Conservation (phyloP, 306 rosid genomes). For the Gleditsia sinensis region DNA sequence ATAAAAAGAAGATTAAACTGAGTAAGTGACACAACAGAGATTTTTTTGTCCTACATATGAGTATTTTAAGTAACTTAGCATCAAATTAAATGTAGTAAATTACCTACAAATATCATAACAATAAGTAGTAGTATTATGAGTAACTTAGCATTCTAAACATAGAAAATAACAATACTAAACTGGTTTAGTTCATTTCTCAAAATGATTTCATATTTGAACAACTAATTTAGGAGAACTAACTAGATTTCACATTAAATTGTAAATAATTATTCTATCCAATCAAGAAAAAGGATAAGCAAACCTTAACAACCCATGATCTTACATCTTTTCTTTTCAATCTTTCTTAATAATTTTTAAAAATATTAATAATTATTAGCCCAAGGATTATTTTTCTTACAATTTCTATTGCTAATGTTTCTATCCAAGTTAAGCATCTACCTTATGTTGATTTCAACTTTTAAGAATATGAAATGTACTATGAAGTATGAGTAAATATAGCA, state of each 20-base stretch:
- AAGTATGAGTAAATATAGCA: neutral
- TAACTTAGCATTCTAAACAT: too few relatives aligned
- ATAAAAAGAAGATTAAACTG: too few relatives aligned
- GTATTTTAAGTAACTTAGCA: too few relatives aligned
- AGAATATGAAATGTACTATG: conserved; percentile 7
- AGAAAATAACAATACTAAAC: too few relatives aligned
- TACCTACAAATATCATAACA: too few relatives aligned
- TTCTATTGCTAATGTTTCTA: neutral
- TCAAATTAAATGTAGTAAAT: too few relatives aligned
- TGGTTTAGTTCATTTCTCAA: neutral
- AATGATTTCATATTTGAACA: neutral
- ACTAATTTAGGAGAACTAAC: neutral
- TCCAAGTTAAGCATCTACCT: conserved; percentile 2
- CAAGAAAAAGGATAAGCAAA: neutral
- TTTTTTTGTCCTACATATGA: too few relatives aligned
- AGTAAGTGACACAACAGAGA: too few relatives aligned
- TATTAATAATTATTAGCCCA: neutral
- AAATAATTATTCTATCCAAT: neutral
- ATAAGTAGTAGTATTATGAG: too few relatives aligned
- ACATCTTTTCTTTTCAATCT: neutral
- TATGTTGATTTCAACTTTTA: conserved; percentile 1
- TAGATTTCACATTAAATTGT: conserved; percentile 5
- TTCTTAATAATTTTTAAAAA: neutral
- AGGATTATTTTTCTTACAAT: neutral
- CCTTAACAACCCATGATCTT: neutral